Conservation (phyloP, 768 basidiomycete genomes). For the Tulasnella sp. region DNA sequence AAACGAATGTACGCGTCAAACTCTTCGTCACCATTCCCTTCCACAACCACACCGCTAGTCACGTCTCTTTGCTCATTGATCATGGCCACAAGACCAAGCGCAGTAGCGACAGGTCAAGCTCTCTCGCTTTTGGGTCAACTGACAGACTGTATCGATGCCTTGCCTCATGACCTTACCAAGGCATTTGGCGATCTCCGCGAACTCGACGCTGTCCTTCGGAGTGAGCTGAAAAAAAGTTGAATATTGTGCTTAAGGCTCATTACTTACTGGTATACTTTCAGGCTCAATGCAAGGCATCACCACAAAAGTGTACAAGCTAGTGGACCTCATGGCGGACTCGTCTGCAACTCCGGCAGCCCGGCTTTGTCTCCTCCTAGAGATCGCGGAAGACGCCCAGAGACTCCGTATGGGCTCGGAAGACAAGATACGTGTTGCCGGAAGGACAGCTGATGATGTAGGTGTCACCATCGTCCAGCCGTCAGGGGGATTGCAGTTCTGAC, state of each 20-base stretch:
- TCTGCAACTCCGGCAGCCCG: constrained; percentile 44
- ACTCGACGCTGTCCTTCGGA: constrained; percentile 83
- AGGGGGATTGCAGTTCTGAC: constrained; percentile 1
- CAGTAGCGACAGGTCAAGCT: neutral
- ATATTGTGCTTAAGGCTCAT: neutral
- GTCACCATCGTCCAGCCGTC: constrained; percentile 1
- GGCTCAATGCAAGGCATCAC: constrained; percentile 77
- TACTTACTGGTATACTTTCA: constrained; percentile 22
- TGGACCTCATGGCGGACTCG: constrained; percentile 60
- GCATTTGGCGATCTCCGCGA: constrained; percentile 94
- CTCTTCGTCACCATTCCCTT: neutral
- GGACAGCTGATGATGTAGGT: constrained; percentile 80
- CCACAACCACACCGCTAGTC: neutral
- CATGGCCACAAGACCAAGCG: neutral
- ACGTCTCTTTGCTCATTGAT: neutral
- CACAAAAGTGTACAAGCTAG: constrained; percentile 62
- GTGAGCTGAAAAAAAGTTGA: constrained; percentile 20
- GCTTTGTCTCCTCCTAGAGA: constrained; percentile 78
- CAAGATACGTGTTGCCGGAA: constrained; percentile 91
- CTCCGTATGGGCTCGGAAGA: constrained; percentile 94
- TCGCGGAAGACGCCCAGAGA: constrained; percentile 84
- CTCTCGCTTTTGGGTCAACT: constrained; percentile 58
- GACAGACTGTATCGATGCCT: constrained; percentile 83
- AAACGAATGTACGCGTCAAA: neutral
- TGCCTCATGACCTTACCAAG: constrained; percentile 89